These are phyloP conservation scores for Phytophthora citrophthora DNA, from an alignment of 352 stramenopile species.

Conservation along the genomic window DNA sequence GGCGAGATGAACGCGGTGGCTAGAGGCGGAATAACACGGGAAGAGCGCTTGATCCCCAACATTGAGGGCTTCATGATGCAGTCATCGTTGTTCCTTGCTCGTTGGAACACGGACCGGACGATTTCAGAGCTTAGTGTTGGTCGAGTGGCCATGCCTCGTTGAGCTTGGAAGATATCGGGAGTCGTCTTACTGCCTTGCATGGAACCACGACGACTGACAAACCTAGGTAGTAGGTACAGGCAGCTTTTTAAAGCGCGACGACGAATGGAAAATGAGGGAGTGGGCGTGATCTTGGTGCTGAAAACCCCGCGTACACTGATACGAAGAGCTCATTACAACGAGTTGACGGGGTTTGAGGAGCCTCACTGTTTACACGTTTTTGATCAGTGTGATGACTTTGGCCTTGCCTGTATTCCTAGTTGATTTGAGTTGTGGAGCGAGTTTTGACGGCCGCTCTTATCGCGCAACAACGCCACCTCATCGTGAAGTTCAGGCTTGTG, in stretches of 20 bases:
- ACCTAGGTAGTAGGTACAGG: not conserved
- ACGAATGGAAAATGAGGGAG: conserved; percentile 4
- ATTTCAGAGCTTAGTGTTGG: conserved; percentile 14
- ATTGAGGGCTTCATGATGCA: not conserved
- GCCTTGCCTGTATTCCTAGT: not conserved
- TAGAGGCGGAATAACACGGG: not conserved
- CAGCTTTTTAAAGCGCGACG: not conserved
- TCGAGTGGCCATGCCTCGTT: not conserved
- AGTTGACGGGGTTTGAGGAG: not conserved
- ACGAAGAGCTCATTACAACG: not conserved
- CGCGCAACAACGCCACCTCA: no score
- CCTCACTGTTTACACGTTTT: conserved; percentile 8
- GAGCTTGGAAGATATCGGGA: not conserved
- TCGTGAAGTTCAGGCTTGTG: no score
- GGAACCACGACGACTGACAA: not conserved
- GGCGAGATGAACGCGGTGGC: not conserved
- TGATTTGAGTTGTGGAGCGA: not conserved
- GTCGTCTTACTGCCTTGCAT: conserved; percentile 3
- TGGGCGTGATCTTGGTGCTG: conserved; percentile 8
- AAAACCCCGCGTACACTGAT: not conserved
- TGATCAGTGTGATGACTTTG: conserved; percentile 3
- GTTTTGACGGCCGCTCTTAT: no score
- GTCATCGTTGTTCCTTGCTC: not conserved
- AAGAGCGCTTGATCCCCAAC: not conserved
- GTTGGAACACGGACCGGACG: conserved; percentile 18